Evolutionary conservation across 2,329 filamentous ascomycete genomes (phyloP), one percentile per base, ranked within the genome.

Genomic region (Claviceps cyperi): DNA sequence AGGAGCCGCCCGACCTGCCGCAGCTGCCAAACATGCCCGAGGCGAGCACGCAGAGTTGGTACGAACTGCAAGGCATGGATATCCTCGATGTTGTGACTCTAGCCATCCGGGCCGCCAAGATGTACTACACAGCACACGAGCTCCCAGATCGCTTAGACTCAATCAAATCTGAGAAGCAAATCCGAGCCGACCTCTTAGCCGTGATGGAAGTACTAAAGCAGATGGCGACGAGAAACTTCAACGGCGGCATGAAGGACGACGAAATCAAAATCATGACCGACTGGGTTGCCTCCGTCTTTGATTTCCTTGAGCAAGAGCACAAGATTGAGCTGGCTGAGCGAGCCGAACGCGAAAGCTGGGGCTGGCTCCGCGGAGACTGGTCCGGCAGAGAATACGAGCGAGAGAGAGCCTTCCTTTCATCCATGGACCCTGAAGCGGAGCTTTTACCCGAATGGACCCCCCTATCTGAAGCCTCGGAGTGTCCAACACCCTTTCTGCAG

Each of bases 41-140:
- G 43, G 68, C 69, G 17, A 70, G 73, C 43, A 61, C 73, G 19
- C 78, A 80, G 56, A 83, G 81, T 8, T 94, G 85, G 81, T 80
- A 85, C 63, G 88, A 96, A 65, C 76, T 94, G 21, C 87, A 95
- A 64, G 92, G 91, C 17, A 81, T 97, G 72, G 86, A 94, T 60
- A 80, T 98, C 38, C 77, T 97, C 50, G 91, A 97, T 63, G 82
- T 94, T 49, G 84, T 92, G 62, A 98, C 92, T 1, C 74, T 97
- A 49, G 91, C 91, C n/a, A 97, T 98, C 57, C 81, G 89, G 48
- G 89, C 91, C 1, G 92, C 92, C 48, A 95, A 94, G 68, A 83
- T 94, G 59, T 98, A 97, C 69, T 97, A 98, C 67, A 96, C 90
- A 0, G 79, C 88, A 4, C 92, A 97, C 63, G 86, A 94, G 60